Percentiles rank a stretch among this genome's conserved stretches.
Evolutionary conservation across 129 eudicot species (phyloP).

Genomic region (Deinandra increscens): DNA sequence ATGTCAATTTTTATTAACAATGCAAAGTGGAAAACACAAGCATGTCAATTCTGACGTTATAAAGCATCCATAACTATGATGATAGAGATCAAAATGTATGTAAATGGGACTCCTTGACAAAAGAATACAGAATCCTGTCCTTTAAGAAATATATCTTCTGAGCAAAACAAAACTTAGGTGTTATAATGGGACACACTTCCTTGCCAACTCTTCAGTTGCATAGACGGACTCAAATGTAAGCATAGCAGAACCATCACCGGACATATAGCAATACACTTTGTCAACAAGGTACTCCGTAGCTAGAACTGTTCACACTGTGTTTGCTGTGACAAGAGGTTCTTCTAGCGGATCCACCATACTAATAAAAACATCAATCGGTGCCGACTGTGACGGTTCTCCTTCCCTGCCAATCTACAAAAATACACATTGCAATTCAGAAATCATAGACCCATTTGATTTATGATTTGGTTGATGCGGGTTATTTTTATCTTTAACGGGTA

Average conservation of each 20-base stretch:
- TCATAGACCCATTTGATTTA: neutral
- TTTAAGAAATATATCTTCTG: constrained; percentile 69
- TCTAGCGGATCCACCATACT: constrained; percentile 83
- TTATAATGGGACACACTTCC: constrained; percentile 82
- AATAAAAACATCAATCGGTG: constrained; percentile 65
- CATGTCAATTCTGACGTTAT: neutral
- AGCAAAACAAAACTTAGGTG: constrained; percentile 80
- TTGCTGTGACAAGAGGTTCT: too few species aligned
- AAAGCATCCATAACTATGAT: neutral
- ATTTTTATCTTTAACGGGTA: neutral
- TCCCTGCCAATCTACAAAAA: constrained; percentile 59
- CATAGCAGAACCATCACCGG: constrained; percentile 89
- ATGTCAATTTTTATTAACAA: too few species aligned
- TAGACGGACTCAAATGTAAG: constrained; percentile 72
- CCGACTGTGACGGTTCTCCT: constrained; percentile 67
- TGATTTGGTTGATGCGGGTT: neutral
- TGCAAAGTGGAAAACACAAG: too few species aligned
- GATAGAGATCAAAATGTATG: neutral
- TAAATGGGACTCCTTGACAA: constrained; percentile 47
- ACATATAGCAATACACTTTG: constrained; percentile 75
- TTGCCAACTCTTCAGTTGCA: constrained; percentile 77
- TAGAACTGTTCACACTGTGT: too few species aligned
- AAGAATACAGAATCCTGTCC: constrained; percentile 67
- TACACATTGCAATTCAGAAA: neutral
- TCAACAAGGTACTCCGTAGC: constrained; percentile 84